Evolutionary conservation across 371 early-diverging fungal genomes (phyloP), one percentile per base, ranked within the genome.

Genomic region (Mucor plumbeus): DNA sequence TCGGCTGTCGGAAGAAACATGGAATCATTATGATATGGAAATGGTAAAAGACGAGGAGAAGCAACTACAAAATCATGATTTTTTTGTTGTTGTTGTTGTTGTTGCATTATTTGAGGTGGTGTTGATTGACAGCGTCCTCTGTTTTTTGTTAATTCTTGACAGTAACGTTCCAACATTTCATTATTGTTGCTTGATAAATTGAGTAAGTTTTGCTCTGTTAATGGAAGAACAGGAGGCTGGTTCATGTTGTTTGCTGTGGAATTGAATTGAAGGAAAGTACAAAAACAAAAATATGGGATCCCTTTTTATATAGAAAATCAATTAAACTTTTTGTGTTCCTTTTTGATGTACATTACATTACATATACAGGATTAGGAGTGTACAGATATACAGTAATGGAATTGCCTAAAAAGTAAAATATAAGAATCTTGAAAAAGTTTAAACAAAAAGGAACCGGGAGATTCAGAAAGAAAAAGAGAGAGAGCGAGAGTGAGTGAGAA

Each of bases 1-100:
- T 76, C 77, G 21, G 72, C 76, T 13, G 75, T 68, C 19, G 82
- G 78, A 38, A 78, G 65, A 38, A 81, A 77, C 26, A 71, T 61
- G 5, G 73, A 72, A 43, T 78, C 82, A 43, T 81, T 81, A 63
- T 81, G 82, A 60, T 81, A 81, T 19, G 82, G 82, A 55, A 81
- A 81, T 10, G 78, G 72, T 10, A 78, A 63, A 65, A 66, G 4
- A 34, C 69, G 60, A 35, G 77, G 77, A 2, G 77, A 69, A 59
- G 67, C 71, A 55, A 75, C 64, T 11, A 75, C 67, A 14, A 53
- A 21, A 55, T 75, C 75, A 13, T 40, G 31, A 8, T 59, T 68
- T 11, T 64, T 34, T 21, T 47, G 47, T 9, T 53, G 53, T 17
- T 53, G 53, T 11, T 11, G 31, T 17, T 53, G 53, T 11, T 11